A percentile compares a stretch with the other conserved stretches of the same genome.
Conservation (phyloP, 1,139 yeast species). For the Geotrichum phurueaensis region DNA sequence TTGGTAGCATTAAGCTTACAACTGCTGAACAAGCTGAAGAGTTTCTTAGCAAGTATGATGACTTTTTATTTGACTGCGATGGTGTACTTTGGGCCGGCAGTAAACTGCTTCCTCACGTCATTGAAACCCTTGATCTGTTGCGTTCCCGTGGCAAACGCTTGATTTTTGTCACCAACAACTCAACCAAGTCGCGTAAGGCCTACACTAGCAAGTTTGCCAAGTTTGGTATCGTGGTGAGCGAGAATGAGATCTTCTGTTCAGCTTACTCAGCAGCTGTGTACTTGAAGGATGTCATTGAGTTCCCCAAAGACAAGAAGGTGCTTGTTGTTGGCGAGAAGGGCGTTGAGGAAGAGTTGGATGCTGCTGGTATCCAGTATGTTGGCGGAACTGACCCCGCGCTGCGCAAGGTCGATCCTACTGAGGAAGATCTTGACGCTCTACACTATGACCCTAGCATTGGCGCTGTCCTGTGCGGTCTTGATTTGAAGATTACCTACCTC, state of each 20-base stretch:
- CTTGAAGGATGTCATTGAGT: slow-evolving; percentile 64
- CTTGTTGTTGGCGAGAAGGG: slow-evolving; percentile 87
- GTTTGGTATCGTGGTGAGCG: slow-evolving; percentile 61
- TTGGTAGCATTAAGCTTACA: slow-evolving; percentile 41
- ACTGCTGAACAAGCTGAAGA: slow-evolving; percentile 44
- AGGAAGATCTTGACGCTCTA: slow-evolving; percentile 32
- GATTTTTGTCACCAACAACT: slow-evolving; percentile 89
- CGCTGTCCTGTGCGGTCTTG: slow-evolving; percentile 85
- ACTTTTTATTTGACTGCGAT: slow-evolving; percentile 88
- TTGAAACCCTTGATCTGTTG: slow-evolving; percentile 57
- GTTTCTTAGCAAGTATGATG: slow-evolving; percentile 63
- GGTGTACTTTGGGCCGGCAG: slow-evolving; percentile 88
- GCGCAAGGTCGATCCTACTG: slow-evolving; percentile 25
- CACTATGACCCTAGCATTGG: slow-evolving; percentile 68
- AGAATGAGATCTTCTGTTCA: slow-evolving; percentile 81
- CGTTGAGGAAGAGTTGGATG: slow-evolving; percentile 62
- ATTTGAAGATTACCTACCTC: slow-evolving; percentile 68
- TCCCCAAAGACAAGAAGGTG: slow-evolving; percentile 68
- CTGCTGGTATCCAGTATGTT: slow-evolving; percentile 59
- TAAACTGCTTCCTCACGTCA: slow-evolving; percentile 62
- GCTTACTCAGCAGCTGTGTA: slow-evolving; percentile 90
- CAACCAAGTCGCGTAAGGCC: slow-evolving; percentile 77
- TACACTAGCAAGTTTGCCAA: slow-evolving; percentile 70
- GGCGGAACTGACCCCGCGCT: slow-evolving; percentile 61
- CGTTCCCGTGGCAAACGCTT: slow-evolving; percentile 53